Base-by-base conservation (phyloP, 768 basidiomycete genomes). In the Leccinum fibrillosum region DNA sequence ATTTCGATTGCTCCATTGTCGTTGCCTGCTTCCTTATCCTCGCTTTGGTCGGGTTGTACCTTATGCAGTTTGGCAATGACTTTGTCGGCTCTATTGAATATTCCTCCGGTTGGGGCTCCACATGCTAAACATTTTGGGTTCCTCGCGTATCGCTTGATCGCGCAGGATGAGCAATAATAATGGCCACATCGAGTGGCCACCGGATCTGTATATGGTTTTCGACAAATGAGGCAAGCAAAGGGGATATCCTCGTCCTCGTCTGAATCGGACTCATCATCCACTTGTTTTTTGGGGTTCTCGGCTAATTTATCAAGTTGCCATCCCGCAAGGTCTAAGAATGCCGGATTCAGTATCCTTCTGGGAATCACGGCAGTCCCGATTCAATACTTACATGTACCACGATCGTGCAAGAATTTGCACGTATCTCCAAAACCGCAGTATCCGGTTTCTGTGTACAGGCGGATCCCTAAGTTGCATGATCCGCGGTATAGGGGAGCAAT, bases 381-480 rank as follows among this genome's bases (percentile, higher is more conserved):
- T 19, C 32, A 15, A 49, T 55, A 85, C 90, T 71, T 67, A 92
- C 91, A 94, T 35, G 92, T 94, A 57, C 96, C 95, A 67, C 96
- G 88, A 74, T 98, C 97, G 75, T 98, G 97, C 71, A 98, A 80
- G 79, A 98, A 98, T 80, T 98, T 98, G 76, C 97, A 99, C 4
- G 94, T 94, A 75, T 99, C 97, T 30, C 97, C 97, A 72, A 96
- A 99, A 21, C 97, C 97, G 74, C 97, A 99, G 71, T 92, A 99
- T 0, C 97, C 97, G 53, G 97, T 99, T 78, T 98, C 96, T 96
- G 67, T 35, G 17, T 19, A 49, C 49, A 47, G n/a, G 52, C 3
- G 12, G 51, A 30, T 45, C 19, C 39, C 52, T 69, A 35, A 67
- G 62, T 19, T 8, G 17, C 48, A 55, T 52, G 56, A 57, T 69